These are phyloP conservation scores for Xylaria sp. DNA, from an alignment of 2,329 filamentous ascomycete genomes.

Conservation along the genomic window DNA sequence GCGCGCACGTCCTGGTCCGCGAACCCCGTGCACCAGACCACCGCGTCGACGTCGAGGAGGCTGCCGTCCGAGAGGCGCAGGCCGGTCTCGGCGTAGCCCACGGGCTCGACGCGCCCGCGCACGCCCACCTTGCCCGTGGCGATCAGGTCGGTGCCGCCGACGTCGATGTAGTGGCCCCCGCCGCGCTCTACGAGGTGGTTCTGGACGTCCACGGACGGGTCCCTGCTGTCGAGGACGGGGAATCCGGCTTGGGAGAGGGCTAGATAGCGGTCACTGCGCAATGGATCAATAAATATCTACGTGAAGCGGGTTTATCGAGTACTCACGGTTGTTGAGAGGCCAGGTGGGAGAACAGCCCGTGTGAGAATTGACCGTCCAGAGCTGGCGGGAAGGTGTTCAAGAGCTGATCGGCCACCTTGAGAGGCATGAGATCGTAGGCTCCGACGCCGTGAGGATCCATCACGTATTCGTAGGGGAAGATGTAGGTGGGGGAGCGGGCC, in stretches of 20 bases:
- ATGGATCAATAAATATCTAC: background rate
- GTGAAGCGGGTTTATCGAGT: background rate
- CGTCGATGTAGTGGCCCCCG: slow-evolving; percentile 41
- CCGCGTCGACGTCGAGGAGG: slow-evolving; percentile 35
- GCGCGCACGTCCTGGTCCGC: slow-evolving; percentile 24
- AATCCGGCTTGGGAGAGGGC: slow-evolving; percentile 3
- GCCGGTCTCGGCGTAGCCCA: slow-evolving; percentile 34
- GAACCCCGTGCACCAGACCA: slow-evolving; percentile 44
- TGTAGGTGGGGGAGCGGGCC: slow-evolving; percentile 5
- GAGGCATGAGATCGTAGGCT: slow-evolving; percentile 1
- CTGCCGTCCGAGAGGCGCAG: slow-evolving; percentile 37
- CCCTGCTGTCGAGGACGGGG: slow-evolving; percentile 1
- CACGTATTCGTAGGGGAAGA: slow-evolving; percentile 7
- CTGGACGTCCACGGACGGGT: slow-evolving; percentile 5
- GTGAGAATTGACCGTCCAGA: slow-evolving; percentile 2
- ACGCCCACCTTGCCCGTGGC: slow-evolving; percentile 33
- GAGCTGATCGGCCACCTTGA: background rate
- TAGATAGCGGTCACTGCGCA: background rate
- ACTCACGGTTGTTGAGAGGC: slow-evolving; percentile 5
- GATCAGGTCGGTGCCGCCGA: slow-evolving; percentile 39
- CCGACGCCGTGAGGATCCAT: slow-evolving; percentile 2
- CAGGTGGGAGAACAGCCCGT: slow-evolving; percentile 1
- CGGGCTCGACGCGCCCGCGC: slow-evolving; percentile 34
- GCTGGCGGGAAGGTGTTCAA: slow-evolving; percentile 3
- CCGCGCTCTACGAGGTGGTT: slow-evolving; percentile 2